Evolutionary conservation across 176 grass and related monocot genomes (phyloP).

Genomic region (Ensete glaucum): DNA sequence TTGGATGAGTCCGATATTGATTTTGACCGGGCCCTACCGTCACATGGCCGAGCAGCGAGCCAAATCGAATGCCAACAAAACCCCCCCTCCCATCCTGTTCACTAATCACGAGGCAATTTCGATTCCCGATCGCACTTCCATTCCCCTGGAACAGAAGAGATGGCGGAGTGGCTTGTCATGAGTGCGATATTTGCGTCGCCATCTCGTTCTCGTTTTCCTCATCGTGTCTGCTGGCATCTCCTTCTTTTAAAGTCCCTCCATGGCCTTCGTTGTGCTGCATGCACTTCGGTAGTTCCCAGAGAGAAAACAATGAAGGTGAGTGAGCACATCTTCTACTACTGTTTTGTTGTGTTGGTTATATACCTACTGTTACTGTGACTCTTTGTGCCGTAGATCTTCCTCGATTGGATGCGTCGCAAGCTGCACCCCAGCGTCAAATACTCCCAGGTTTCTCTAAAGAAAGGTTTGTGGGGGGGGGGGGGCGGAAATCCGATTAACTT

Average conservation of each 20-base stretch:
- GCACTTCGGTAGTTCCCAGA: background rate
- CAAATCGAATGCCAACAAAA: conserved; percentile 1
- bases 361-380: too few relatives aligned
- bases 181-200: too few relatives aligned
- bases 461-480: conserved; percentile 26
- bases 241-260: too few relatives aligned
- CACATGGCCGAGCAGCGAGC: conserved; percentile 1
- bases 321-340: too few relatives aligned
- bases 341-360: background rate
- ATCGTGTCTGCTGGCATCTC: too few relatives aligned
- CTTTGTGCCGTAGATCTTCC: conserved; percentile 28
- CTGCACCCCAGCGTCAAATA: conserved; percentile 51
- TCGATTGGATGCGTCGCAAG: conserved; percentile 68
- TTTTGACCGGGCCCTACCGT: background rate
- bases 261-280: background rate
- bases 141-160: too few relatives aligned
- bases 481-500: too few relatives aligned
- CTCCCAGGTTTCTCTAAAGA: conserved; percentile 41
- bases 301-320: background rate
- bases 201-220: too few relatives aligned
- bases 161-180: too few relatives aligned
- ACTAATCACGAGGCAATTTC: too few relatives aligned
- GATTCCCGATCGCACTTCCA: too few relatives aligned
- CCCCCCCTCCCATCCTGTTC: background rate
- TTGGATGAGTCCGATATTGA: background rate